A percentile compares a stretch with the other conserved stretches of the same genome.
phyloP scores from a whole-genome alignment of 495 filamentous ascomycete species.

The Talaromyces wortmannii region DNA sequence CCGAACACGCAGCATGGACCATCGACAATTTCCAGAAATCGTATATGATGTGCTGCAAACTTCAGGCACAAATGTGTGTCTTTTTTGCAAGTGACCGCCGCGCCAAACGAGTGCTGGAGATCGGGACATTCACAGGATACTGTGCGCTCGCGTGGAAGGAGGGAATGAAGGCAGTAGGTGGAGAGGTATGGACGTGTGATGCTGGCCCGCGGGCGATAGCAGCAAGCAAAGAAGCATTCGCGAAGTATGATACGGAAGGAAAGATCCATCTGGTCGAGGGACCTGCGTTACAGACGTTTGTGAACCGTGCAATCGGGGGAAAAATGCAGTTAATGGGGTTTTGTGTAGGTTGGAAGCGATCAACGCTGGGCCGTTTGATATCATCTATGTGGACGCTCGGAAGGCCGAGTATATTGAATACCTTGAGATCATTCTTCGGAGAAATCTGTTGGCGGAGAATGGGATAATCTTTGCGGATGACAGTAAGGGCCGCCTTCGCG shows the following conservation, averaged over 20 bases:
- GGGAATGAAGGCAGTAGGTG: not conserved
- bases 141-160: not conserved
- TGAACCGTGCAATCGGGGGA: not conserved
- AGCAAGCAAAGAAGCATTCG: not conserved
- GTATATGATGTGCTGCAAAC: not conserved
- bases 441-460: not conserved
- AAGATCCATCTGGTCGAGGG: not conserved
- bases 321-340: not conserved
- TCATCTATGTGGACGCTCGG: not conserved
- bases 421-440: not conserved
- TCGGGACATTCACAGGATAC: not conserved
- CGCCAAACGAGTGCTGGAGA: not conserved
- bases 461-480: not conserved
- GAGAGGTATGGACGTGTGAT: not conserved
- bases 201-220: not conserved
- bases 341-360: not conserved
- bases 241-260: not conserved
- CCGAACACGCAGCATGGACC: not conserved
- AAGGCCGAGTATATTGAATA: not conserved
- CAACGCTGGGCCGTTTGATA: not conserved
- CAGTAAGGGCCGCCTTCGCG: not conserved
- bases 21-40: not conserved
- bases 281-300: not conserved
- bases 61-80: not conserved
- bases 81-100: not conserved